These are phyloP conservation scores for Setomelanomma holmii DNA, from an alignment of 2,329 filamentous ascomycete genomes.

Conservation along the genomic window DNA sequence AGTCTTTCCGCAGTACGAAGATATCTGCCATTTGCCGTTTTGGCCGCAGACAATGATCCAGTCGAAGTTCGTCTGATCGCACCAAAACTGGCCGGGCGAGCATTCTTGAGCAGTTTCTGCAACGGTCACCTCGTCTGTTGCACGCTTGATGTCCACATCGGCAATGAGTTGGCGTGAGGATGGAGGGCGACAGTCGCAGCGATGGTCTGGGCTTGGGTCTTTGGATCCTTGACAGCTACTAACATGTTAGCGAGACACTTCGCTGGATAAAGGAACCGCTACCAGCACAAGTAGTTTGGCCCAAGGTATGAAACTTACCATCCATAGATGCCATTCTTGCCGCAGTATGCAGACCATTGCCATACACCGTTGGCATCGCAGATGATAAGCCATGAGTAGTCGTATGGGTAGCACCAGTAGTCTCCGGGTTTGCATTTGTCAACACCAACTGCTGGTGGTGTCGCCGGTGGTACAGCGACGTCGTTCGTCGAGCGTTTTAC, in stretches of 20 bases:
- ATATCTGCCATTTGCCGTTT: neutral
- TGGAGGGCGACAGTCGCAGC: neutral
- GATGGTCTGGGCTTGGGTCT: neutral
- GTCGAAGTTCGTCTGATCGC: neutral
- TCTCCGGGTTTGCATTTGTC: neutral
- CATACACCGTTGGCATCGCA: slow-evolving; percentile 1
- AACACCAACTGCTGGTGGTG: too few species aligned
- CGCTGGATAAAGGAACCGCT: neutral
- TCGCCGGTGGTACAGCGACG: neutral
- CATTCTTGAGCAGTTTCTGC: neutral
- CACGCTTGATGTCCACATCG: neutral
- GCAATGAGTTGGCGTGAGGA: neutral
- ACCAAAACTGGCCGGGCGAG: slow-evolving; percentile 1
- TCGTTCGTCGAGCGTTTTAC: neutral
- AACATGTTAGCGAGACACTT: neutral
- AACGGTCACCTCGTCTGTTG: neutral
- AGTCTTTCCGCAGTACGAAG: neutral
- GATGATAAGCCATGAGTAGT: slow-evolving; percentile 1
- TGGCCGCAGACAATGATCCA: neutral
- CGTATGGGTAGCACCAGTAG: neutral
- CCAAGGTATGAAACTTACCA: neutral
- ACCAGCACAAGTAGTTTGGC: neutral
- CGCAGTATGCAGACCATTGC: neutral
- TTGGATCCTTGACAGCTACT: neutral
- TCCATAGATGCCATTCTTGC: too few species aligned